Evolutionary conservation across 805 yeast species (phyloP).

Genomic region (Wickerhamomyces xylosicus): DNA sequence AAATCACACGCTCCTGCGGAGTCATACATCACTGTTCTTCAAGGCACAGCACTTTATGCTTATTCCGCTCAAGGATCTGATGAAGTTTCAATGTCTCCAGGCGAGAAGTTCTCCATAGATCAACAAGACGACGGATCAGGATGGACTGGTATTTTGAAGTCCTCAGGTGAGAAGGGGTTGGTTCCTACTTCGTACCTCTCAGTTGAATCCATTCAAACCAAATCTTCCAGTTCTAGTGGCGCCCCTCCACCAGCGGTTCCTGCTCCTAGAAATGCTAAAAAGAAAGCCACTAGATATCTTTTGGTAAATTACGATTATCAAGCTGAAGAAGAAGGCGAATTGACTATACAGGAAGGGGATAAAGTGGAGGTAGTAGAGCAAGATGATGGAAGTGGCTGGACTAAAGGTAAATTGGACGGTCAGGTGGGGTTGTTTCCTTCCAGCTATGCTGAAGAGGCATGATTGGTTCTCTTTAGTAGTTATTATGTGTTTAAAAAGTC

Average conservation of each 20-base stretch:
- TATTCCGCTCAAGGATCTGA: constrained; percentile 56
- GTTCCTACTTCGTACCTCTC: constrained; percentile 81
- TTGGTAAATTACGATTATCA: constrained; percentile 10
- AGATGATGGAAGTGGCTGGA: constrained; percentile 84
- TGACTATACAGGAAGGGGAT: constrained; percentile 66
- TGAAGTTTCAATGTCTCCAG: constrained; percentile 52
- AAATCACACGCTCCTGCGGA: constrained; percentile 1
- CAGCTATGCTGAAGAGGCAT: constrained; percentile 32
- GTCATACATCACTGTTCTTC: constrained; percentile 12
- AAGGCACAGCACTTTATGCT: constrained; percentile 34
- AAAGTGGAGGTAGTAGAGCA: constrained; percentile 54
- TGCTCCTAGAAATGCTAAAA: constrained; percentile 15
- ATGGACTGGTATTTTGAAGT: constrained; percentile 63
- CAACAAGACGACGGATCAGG: constrained; percentile 78
- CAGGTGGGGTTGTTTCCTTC: constrained; percentile 68
- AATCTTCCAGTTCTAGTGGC: not conserved
- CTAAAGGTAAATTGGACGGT: constrained; percentile 65
- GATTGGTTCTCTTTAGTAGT: not conserved
- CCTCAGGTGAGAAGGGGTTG: constrained; percentile 49
- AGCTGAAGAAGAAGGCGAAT: constrained; percentile 60
- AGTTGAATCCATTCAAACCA: constrained; percentile 17
- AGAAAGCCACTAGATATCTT: constrained; percentile 4
- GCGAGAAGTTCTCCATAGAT: constrained; percentile 49
- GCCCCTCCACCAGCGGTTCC: constrained; percentile 7
- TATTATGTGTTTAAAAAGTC: too few species aligned